A percentile compares a stretch with the other conserved stretches of the same genome.
Evolutionary conservation across 768 basidiomycete genomes (phyloP).

Genomic region (Holtermanniella nyarrowii): DNA sequence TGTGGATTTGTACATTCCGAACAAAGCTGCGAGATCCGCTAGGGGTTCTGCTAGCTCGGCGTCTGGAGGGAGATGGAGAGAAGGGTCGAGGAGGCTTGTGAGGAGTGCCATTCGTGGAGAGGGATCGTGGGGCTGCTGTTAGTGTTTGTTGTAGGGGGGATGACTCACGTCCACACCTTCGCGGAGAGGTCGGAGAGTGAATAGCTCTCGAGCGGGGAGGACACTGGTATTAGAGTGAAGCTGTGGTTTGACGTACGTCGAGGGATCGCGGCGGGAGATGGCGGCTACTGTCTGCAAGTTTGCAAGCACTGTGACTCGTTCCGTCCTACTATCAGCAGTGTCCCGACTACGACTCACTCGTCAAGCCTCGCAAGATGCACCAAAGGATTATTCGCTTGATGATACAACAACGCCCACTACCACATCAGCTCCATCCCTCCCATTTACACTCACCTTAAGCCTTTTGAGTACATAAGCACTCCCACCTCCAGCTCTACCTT

Average conservation of each 20-base stretch:
- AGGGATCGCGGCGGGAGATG: neutral
- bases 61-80: neutral
- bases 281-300: neutral
- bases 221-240: neutral
- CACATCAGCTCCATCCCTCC: neutral
- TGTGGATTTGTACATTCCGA: constrained; percentile 21
- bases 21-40: constrained; percentile 23
- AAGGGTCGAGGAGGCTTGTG: constrained; percentile 14
- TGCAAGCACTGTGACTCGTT: neutral
- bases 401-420: constrained; percentile 21
- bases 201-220: constrained; percentile 8
- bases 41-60: neutral
- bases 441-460: constrained; percentile 15
- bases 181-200: constrained; percentile 3
- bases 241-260: neutral
- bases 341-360: neutral
- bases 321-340: neutral
- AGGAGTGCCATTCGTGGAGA: constrained; percentile 26
- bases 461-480: constrained; percentile 13
- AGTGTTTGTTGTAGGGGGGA: neutral
- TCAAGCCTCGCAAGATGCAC: constrained; percentile 1
- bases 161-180: constrained; percentile 10
- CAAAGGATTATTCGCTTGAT: constrained; percentile 18
- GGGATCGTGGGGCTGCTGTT: constrained; percentile 19
- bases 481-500: constrained; percentile 20